Base-by-base conservation (phyloP, 139 green algal species). In the Chlorella ohadii region DNA sequence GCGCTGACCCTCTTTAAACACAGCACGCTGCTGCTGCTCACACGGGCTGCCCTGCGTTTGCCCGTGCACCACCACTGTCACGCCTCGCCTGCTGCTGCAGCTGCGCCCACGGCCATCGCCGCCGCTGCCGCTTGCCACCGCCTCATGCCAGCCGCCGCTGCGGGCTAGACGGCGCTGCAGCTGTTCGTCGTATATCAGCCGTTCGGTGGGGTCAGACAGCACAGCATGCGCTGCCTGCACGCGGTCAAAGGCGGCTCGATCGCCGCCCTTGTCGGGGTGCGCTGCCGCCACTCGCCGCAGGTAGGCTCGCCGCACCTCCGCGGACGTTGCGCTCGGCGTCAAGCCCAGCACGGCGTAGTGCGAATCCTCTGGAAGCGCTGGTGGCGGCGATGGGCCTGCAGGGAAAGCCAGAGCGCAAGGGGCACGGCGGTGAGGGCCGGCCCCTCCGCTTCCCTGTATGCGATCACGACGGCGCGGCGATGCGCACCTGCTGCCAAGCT, bases 241-340 rank as follows among this genome's bases (percentile, higher is more conserved):
- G 44, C 22, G 38, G 31, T 70, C 64, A 61, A 88, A 88, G 7
- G 17, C 33, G 16, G 77, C 79, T 16, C 38, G 25, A 47, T n/a
- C 23, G 78, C 84, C 84, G 36, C 84, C 84, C 51, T 88, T 88
- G 71, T 88, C 84, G 17, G 84, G 84, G 55, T 88, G 84, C 5
- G 67, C 78, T 12, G 47, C 33, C 17, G 85, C 67, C 17, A 88
- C n/a, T 25, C 65, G 59, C 44, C 65, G 70, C 34, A 56, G 70
- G 84, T 88, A 88, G 19, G 84, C 84, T 27, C 61, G 23, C 23
- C 78, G 64, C 22, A 88, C 34, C 15, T 88, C 65, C 0, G 39
- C 47, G 3, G 44, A 31, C 2, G 25, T 85, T 16, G 84, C 84
- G 28, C 15, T 38, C 19, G 44, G 20, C 27, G 59, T 19, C 16